phyloP scores from a whole-genome alignment of 2,329 filamentous ascomycete species.

The Trichoderma atrobrunneum region DNA sequence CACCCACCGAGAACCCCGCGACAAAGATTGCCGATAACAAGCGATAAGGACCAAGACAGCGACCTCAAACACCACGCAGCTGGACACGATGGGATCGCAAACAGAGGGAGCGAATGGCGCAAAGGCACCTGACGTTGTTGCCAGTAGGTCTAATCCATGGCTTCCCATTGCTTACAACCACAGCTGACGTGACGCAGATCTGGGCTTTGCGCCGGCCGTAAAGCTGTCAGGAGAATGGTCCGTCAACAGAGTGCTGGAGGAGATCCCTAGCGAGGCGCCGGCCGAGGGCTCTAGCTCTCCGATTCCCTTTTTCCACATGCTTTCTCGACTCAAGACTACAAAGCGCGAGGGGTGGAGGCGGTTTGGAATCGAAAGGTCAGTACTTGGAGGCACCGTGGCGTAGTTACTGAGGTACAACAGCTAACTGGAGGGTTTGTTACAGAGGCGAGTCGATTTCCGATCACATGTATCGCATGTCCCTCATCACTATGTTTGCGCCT shows the following conservation, averaged over 20 bases:
- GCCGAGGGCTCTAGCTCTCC: conserved; percentile 66
- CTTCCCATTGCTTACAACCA: background rate
- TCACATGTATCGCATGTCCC: conserved; percentile 99
- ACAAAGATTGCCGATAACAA: conserved; percentile 11
- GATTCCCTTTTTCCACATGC: conserved; percentile 87
- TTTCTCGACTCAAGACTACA: conserved; percentile 92
- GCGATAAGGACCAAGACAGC: background rate
- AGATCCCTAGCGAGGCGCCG: conserved; percentile 56
- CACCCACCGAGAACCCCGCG: conserved; percentile 8
- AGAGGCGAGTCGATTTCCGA: conserved; percentile 90
- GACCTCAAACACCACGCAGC: background rate
- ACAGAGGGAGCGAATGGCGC: background rate
- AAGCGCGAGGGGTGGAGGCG: conserved; percentile 95
- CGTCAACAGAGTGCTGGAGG: conserved; percentile 61
- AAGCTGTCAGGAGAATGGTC: conserved; percentile 51
- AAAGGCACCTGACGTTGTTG: conserved; percentile 23
- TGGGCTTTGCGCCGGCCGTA: conserved; percentile 37
- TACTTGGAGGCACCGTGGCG: background rate
- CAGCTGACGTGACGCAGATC: conserved; percentile 13
- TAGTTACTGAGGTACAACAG: background rate
- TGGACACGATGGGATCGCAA: conserved; percentile 6
- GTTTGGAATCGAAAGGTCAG: conserved; percentile 67
- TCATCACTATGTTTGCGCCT: conserved; percentile 91
- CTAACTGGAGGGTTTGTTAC: background rate
- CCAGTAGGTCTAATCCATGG: conserved; percentile 24